phyloP scores from a whole-genome alignment of 192 early-diverging fungal genomes.

The Spinellus fusiger region DNA sequence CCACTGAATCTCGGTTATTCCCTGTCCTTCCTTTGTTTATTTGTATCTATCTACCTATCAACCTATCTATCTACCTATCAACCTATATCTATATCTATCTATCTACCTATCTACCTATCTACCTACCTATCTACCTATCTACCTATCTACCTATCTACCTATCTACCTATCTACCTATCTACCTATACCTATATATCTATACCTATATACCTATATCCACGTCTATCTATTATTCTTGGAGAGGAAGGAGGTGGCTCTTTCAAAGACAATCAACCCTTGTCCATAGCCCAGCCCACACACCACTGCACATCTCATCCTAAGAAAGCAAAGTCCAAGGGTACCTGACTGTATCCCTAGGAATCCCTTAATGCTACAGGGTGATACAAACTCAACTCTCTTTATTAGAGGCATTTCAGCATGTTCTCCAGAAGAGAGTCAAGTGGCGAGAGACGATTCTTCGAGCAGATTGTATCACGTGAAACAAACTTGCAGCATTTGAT shows the following conservation, averaged over 20 bases:
- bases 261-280: background rate
- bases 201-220: background rate
- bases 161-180: background rate
- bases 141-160: background rate
- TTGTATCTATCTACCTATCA: too few species aligned
- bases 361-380: too few species aligned
- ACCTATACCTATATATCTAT: background rate
- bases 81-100: too few species aligned
- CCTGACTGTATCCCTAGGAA: too few species aligned
- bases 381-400: too few species aligned
- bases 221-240: background rate
- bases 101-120: background rate
- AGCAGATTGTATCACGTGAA: background rate
- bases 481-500: background rate
- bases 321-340: too few species aligned
- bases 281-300: too few species aligned
- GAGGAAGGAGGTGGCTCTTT: background rate
- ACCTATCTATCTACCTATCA: too few species aligned
- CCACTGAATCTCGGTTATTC: too few species aligned
- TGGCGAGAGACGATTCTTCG: background rate
- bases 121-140: background rate
- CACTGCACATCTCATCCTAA: too few species aligned
- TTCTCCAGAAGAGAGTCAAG: too few species aligned
- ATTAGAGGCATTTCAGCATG: background rate
- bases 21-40: too few species aligned